Base-by-base conservation (phyloP, 306 rosid species). In the Lathyrus sativus region DNA sequence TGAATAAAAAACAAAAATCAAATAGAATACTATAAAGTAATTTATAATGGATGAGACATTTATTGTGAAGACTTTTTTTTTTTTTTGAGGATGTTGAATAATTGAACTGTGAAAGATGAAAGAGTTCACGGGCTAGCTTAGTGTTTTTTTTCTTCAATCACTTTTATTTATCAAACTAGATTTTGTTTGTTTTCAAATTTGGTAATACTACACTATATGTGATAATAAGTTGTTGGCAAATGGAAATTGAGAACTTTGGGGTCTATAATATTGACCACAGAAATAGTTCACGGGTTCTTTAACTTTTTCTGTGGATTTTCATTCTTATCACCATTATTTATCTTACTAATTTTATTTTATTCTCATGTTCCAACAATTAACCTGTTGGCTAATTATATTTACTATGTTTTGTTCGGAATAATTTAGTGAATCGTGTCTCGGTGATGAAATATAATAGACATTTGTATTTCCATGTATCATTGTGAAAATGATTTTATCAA, bases 211-310 rank as follows among this genome's bases (percentile, higher is more conserved):
- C 42, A 70, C 9, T 24, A 64, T 49, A 28, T 72, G 35, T 49
- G 51, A 50, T 29, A 11, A 49, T 59, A 73, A 72, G 71, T 67
- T 51, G 67, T 61, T 67, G 78, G 48, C 67, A 61, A 60, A 69
- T 50, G 64, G 62, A 61, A 59, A 70, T 31, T 68, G 58, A 57
- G 77, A 70, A 61, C 13, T 28, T 53, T 37, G 18, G 75, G 60
- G 22, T 66, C 66, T 60, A 46, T 39, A 57, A 28, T 35, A 69
- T 70, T 79, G 81, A 67, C 78, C 86, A 60, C 75, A 63, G 15
- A 62, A 45, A 71, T 55, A 24, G 79, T 61, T 84, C 85, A 81
- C 85, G 83, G 85, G 85, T 13, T 12, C 62, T 43, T 56, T 8
- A 45, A 56, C 65, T 11, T 63, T 72, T 57, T 67, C 15, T n/a